These are phyloP conservation scores for Akanthomyces dipterigenus DNA, from an alignment of 2,329 filamentous ascomycete species.

Conservation along the genomic window DNA sequence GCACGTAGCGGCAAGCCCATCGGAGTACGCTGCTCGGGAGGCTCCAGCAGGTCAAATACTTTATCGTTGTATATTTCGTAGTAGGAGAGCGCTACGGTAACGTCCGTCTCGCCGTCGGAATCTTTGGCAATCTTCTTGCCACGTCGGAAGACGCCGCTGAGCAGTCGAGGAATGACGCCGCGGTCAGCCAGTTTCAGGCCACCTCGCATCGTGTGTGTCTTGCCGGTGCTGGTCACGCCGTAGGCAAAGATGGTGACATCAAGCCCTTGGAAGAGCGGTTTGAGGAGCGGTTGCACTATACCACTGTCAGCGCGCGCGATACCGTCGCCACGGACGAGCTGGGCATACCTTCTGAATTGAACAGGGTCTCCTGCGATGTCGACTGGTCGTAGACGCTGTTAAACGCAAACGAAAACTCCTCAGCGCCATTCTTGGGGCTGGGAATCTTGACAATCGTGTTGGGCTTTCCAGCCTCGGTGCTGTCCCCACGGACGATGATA, in stretches of 20 bases:
- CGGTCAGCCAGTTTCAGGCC: constrained; percentile 79
- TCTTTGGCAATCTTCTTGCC: constrained; percentile 83
- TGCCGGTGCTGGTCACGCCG: constrained; percentile 86
- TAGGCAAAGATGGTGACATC: constrained; percentile 90
- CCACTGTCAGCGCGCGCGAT: not conserved
- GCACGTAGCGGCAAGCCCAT: constrained; percentile 75
- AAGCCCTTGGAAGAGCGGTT: constrained; percentile 83
- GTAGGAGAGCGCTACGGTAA: constrained; percentile 75
- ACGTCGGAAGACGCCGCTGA: constrained; percentile 79
- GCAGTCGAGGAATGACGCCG: constrained; percentile 77
- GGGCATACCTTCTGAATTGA: constrained; percentile 73
- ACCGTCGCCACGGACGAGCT: not conserved
- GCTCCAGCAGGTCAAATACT: constrained; percentile 83
- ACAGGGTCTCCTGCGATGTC: constrained; percentile 79
- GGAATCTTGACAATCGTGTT: constrained; percentile 77
- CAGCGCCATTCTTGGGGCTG: constrained; percentile 84
- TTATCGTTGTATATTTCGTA: constrained; percentile 98
- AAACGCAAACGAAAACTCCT: constrained; percentile 92
- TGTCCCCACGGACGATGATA: constrained; percentile 68
- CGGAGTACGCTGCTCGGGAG: constrained; percentile 77
- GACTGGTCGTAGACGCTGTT: constrained; percentile 82
- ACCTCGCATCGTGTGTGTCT: constrained; percentile 94
- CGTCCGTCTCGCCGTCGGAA: constrained; percentile 59
- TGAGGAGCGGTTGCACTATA: constrained; percentile 78
- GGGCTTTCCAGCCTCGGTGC: constrained; percentile 52